Percentiles rank a stretch among this genome's conserved stretches.
Evolutionary conservation across 345 rosid species (phyloP).

Genomic region (Conringia planisiliqua): DNA sequence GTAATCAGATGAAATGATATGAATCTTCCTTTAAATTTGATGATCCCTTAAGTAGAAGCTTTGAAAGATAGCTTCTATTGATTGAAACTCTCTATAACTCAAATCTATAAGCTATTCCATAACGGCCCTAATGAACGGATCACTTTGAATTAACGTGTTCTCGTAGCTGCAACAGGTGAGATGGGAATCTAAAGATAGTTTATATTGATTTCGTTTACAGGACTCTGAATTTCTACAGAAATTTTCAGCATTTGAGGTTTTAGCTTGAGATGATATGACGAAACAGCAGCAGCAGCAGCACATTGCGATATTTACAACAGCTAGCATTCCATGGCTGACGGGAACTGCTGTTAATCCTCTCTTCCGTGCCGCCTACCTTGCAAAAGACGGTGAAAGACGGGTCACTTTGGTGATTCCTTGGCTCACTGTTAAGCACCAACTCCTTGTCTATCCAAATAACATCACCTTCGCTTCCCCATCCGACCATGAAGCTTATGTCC

Average conservation of each 20-base stretch:
- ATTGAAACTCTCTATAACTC: background rate
- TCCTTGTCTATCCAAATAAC: slow-evolving; percentile 62
- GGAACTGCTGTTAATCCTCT: slow-evolving; percentile 97
- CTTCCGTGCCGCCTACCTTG: slow-evolving; percentile 93
- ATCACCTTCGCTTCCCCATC: slow-evolving; percentile 59
- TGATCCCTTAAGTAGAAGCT: background rate
- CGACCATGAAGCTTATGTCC: slow-evolving; percentile 69
- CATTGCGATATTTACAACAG: slow-evolving; percentile 86
- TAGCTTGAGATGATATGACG: slow-evolving; percentile 44
- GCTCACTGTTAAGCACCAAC: slow-evolving; percentile 70
- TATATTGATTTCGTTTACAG: background rate
- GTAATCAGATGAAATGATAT: background rate
- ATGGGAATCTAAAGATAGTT: background rate
- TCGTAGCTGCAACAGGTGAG: background rate
- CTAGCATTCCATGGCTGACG: slow-evolving; percentile 96
- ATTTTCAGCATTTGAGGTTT: background rate
- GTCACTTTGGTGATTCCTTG: slow-evolving; percentile 94
- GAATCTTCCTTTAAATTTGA: background rate
- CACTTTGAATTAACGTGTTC: background rate
- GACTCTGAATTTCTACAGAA: background rate
- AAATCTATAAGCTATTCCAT: background rate
- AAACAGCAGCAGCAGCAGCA: slow-evolving; percentile 39
- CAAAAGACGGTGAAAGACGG: slow-evolving; percentile 56
- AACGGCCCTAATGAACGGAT: background rate
- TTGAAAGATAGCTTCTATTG: background rate